Evolutionary conservation across 345 rosid genomes (phyloP).

Genomic region (Dovyalis caffra): DNA sequence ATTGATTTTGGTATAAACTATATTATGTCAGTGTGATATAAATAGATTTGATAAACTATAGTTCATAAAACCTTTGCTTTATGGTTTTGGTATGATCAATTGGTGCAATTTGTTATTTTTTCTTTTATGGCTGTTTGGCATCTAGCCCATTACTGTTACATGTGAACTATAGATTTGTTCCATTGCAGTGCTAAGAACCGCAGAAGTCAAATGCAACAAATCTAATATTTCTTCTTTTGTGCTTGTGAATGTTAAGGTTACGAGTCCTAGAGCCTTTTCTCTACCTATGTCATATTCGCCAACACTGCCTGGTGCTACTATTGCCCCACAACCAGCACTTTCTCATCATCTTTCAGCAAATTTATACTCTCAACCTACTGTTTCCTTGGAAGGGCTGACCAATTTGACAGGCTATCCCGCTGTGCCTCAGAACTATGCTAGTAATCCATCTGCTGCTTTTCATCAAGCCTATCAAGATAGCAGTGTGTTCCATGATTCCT

Average conservation of each 20-base stretch:
- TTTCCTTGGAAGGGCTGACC: conserved; percentile 13
- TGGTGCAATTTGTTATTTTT: neutral
- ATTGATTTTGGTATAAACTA: neutral
- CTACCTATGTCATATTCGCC: conserved; percentile 18
- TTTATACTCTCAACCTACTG: conserved; percentile 18
- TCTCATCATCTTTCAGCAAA: conserved; percentile 17
- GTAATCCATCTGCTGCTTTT: conserved; percentile 27
- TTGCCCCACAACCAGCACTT: conserved; percentile 9
- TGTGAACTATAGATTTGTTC: neutral
- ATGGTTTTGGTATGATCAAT: neutral
- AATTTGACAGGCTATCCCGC: conserved; percentile 18
- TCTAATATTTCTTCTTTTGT: conserved; percentile 4
- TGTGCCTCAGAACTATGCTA: conserved; percentile 21
- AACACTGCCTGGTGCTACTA: conserved; percentile 12
- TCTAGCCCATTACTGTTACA: neutral
- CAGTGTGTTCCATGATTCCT: conserved; percentile 23
- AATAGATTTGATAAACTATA: neutral
- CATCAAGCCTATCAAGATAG: conserved; percentile 25
- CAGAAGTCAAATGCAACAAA: neutral
- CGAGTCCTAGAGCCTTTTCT: conserved; percentile 21
- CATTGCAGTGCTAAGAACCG: neutral
- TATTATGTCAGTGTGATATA: neutral
- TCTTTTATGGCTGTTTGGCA: neutral
- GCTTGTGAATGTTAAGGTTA: conserved; percentile 21
- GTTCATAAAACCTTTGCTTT: neutral